Conservation (phyloP, 768 basidiomycete species). For the Baorangia bicolor region DNA sequence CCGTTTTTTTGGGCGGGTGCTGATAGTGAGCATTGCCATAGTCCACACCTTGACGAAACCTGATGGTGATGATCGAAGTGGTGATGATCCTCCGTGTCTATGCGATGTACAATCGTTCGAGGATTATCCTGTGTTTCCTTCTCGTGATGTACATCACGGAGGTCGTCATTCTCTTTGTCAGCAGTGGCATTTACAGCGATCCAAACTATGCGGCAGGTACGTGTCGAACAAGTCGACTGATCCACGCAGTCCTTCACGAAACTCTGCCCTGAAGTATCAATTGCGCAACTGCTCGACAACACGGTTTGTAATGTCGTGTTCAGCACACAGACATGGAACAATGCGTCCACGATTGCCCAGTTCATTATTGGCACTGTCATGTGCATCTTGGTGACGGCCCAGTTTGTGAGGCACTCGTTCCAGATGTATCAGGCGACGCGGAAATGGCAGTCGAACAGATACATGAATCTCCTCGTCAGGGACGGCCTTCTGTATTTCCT, state of each 20-base stretch:
- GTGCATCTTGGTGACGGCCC: neutral
- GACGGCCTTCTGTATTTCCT: no score
- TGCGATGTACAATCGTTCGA: constrained; percentile 2
- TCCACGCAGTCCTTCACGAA: no score
- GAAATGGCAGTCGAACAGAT: neutral
- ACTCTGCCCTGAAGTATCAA: neutral
- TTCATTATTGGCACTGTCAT: neutral
- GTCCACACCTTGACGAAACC: no score
- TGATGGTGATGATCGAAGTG: neutral
- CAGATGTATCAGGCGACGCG: neutral
- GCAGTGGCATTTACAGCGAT: no score
- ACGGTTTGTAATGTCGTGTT: neutral
- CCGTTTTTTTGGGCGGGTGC: neutral
- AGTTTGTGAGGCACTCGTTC: no score
- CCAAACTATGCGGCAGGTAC: neutral
- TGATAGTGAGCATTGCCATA: neutral
- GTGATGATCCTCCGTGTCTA: constrained; percentile 1
- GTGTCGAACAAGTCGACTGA: neutral
- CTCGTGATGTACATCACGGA: neutral
- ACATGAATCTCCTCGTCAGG: neutral
- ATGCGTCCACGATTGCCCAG: neutral
- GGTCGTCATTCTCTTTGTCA: neutral
- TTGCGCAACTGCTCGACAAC: neutral
- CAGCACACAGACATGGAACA: neutral
- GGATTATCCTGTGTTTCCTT: neutral